Base-by-base conservation (phyloP, 2,329 filamentous ascomycete genomes). In the Nemania sp. region DNA sequence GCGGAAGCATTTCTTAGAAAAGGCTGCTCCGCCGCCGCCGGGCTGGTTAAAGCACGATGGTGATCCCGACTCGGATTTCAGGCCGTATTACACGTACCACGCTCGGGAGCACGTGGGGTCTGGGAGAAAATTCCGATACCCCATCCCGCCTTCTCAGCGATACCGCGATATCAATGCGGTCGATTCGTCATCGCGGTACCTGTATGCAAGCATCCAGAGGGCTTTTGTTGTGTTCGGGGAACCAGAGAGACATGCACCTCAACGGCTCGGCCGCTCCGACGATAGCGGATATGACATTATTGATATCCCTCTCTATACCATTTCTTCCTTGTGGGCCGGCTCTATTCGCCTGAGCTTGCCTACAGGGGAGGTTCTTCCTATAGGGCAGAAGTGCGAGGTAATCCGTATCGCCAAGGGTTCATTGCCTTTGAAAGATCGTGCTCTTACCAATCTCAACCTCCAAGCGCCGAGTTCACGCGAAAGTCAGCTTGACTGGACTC, bases 11-110 rank as follows among this genome's bases (percentile, higher is more conserved):
- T 58, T 53, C 21, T 25, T 47, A 2, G 40, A 53, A 10, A 46
- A 39, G 1, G 32, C n/a, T 15, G 55, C 48, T 12, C 35, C 42
- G 21, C 21, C 47, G 5, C 54, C 54, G 12, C 3, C 11, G n/a
- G 55, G 49, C 10, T 53, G 55, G 55, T 11, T 34, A 15, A 58
- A 53, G 21, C 49, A 58, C 18, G 39, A 47, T 6, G 49, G 49
- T 10, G 49, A 42, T 34, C 3, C 15, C 9, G 34, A 35, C n/a
- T 58, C 55, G 7, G 48, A n/a, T 21, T 11, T 53, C 17, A 25
- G 42, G 2, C 21, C 50, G 20, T 59, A 59, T 37, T 59, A 54
- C 37, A 59, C 49, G 10, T 59, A 54, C 50, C 35, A 54, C 15
- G 37, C 17, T 1, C 56, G 46, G 15, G 17, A 49, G 11, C 56